Evolutionary conservation across 2,329 filamentous ascomycete species (phyloP).

Genomic region (Corynespora cassiicola): DNA sequence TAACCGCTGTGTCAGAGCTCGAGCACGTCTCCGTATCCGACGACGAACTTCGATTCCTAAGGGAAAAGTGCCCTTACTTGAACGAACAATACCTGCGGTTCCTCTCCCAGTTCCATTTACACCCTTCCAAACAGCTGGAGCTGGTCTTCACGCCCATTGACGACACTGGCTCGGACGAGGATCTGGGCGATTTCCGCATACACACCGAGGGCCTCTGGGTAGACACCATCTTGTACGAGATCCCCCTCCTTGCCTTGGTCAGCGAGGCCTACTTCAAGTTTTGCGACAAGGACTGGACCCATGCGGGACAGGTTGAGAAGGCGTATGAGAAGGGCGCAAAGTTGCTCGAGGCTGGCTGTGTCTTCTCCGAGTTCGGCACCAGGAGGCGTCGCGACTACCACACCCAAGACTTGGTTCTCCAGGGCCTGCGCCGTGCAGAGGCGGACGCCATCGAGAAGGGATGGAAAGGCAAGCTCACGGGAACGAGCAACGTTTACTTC

Average conservation of each 20-base stretch:
- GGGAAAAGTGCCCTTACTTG: slow-evolving; percentile 81
- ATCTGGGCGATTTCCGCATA: slow-evolving; percentile 76
- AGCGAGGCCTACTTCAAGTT: slow-evolving; percentile 98
- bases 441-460: slow-evolving; percentile 71
- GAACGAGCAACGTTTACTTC: slow-evolving; percentile 96
- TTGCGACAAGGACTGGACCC: slow-evolving; percentile 90
- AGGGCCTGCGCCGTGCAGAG: slow-evolving; percentile 80
- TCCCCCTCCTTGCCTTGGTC: slow-evolving; percentile 87
- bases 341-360: slow-evolving; percentile 81
- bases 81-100: slow-evolving; percentile 79
- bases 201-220: slow-evolving; percentile 84
- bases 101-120: slow-evolving; percentile 80
- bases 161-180: slow-evolving; percentile 69
- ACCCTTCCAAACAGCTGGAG: slow-evolving; percentile 79
- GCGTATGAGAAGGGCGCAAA: slow-evolving; percentile 81
- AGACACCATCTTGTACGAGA: slow-evolving; percentile 97
- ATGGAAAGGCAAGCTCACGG: slow-evolving; percentile 75
- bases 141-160: slow-evolving; percentile 66
- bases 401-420: slow-evolving; percentile 90
- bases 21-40: slow-evolving; percentile 78
- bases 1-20: slow-evolving; percentile 64
- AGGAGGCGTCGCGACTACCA: slow-evolving; percentile 90
- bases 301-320: slow-evolving; percentile 84
- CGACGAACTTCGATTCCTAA: slow-evolving; percentile 82
- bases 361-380: slow-evolving; percentile 93